Conservation (phyloP, 805 yeast genomes). For the Myxozyma neotropica region DNA sequence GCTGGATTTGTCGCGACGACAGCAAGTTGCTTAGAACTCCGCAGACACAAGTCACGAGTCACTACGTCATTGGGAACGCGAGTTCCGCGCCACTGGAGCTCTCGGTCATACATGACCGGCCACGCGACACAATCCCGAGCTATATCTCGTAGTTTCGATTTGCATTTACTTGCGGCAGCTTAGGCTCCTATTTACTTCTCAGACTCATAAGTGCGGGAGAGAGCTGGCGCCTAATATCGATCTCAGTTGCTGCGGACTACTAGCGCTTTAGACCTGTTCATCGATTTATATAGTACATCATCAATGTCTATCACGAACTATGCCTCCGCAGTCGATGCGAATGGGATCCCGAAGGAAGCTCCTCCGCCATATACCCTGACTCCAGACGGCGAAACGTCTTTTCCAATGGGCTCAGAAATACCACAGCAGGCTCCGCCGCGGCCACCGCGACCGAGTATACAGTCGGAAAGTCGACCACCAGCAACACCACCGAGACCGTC, state of each 20-base stretch:
- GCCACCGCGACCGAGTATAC: neutral
- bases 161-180: neutral
- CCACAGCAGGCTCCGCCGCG: neutral
- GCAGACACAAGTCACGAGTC: no score
- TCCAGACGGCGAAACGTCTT: slow-evolving; percentile 12
- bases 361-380: slow-evolving; percentile 15
- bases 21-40: no score
- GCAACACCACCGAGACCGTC: neutral
- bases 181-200: neutral
- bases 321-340: neutral
- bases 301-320: neutral
- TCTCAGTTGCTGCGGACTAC: no score
- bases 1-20: no score
- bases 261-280: neutral
- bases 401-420: neutral
- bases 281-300: neutral
- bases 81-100: no score
- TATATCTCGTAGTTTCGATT: neutral
- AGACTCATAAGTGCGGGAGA: no score
- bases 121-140: no score
- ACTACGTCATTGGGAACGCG: no score
- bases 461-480: neutral
- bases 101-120: no score
- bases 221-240: no score
- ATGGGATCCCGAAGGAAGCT: neutral